Evolutionary conservation across 768 basidiomycete genomes (phyloP), one percentile per base, ranked within the genome.

Genomic region (Boletus speciosus): DNA sequence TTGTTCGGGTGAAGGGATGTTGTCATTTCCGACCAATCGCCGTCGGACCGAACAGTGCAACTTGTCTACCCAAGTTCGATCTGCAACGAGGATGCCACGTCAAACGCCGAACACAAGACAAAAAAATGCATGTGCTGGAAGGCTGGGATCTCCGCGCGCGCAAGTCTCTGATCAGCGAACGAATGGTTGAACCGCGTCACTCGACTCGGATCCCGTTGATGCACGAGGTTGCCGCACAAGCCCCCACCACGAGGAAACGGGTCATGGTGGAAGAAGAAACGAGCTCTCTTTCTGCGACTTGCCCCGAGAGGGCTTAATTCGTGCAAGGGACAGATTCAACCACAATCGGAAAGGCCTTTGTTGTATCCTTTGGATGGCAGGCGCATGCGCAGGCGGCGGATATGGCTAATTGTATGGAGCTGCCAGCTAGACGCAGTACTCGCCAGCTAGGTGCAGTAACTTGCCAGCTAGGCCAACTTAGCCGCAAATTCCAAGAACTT

Each of bases 1-100:
- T 37, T 29, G 50, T 21, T 34, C 21, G 40, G 47, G 47, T 52
- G 37, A 29, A 16, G 41, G 1, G 3, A 41, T 27, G 12, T 31
- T n/a, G 29, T 47, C 47, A 52, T 63, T 7, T 62, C 62, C 60
- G 54, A 48, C 45, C 16, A 48, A 53, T 21, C 27, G 27, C 56
- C 43, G 3, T 40, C 21, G 39, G 23, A 31, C n/a, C 9, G 14
- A n/a, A 21, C 3, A 37, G 8, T 19, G 8, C 7, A n/a, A 25
- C 6, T 35, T 31, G 23, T 12, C 12, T 47, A 47, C 16, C 48
- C 7, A 34, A 23, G 27, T 53, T 34, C 38, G 49, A 50, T 31
- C 37, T 43, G 45, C 44, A 46, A 41, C 39, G 39, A 23, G 49
- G 32, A 12, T 47, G 34, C 32, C 44, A 27, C 25, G 43, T 35